Percentiles rank a stretch among this genome's conserved stretches.
phyloP scores from a whole-genome alignment of 1,139 yeast genomes.

The Yamadazyma trypodendri region DNA sequence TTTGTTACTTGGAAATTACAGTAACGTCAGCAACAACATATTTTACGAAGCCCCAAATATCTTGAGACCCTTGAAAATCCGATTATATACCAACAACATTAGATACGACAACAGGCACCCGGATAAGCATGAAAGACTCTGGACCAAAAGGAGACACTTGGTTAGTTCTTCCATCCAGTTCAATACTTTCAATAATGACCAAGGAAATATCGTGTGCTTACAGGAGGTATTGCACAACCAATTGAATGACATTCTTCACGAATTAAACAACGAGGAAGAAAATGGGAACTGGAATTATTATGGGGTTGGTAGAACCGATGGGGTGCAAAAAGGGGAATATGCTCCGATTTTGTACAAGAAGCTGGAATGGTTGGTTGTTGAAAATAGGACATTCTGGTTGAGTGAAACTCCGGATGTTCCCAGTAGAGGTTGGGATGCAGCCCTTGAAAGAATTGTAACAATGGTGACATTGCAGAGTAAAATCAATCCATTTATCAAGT shows the following conservation, averaged over 20 bases:
- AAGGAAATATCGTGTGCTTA: constrained; percentile 44
- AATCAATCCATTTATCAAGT: constrained; percentile 22
- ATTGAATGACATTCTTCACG: constrained; percentile 42
- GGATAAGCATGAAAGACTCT: constrained; percentile 37
- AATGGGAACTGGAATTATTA: constrained; percentile 31
- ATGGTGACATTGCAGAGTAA: constrained; percentile 38
- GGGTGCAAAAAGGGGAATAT: constrained; percentile 29
- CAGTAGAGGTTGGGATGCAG: constrained; percentile 57
- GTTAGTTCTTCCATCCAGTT: constrained; percentile 38
- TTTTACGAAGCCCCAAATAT: constrained; percentile 8
- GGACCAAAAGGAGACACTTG: constrained; percentile 41
- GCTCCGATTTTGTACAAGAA: constrained; percentile 32
- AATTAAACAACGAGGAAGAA: constrained; percentile 25
- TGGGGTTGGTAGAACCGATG: constrained; percentile 39
- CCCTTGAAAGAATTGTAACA: constrained; percentile 47
- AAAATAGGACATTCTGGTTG: constrained; percentile 34
- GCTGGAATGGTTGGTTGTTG: constrained; percentile 31
- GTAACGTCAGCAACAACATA: neutral
- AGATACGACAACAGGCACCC: constrained; percentile 42
- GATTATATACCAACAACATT: constrained; percentile 55
- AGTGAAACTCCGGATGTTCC: constrained; percentile 28
- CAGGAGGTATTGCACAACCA: constrained; percentile 58
- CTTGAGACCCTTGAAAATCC: constrained; percentile 23
- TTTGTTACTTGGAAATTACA: neutral
- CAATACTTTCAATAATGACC: constrained; percentile 29